Conservation (phyloP, 805 yeast species). For the Wickerhamia fluorescens region DNA sequence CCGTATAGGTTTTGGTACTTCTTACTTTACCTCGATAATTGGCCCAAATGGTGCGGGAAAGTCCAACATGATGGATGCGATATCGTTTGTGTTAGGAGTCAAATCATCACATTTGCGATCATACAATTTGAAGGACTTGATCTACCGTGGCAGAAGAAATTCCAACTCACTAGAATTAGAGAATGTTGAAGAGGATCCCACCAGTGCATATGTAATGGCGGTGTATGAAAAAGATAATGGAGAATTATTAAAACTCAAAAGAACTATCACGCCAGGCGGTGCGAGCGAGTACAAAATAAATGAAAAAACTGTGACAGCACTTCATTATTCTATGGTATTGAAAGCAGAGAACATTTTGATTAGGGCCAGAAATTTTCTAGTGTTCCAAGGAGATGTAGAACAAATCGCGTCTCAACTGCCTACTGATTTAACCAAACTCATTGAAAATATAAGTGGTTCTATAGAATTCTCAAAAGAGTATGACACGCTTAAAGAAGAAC, state of each 20-base stretch:
- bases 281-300: conserved; percentile 63
- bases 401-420: conserved; percentile 86
- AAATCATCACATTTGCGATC: conserved; percentile 72
- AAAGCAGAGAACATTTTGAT: conserved; percentile 76
- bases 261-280: conserved; percentile 55
- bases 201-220: conserved; percentile 69
- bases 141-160: conserved; percentile 59
- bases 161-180: conserved; percentile 13
- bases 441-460: conserved; percentile 85
- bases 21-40: conserved; percentile 80
- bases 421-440: conserved; percentile 57
- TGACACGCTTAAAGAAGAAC: conserved; percentile 54
- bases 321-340: conserved; percentile 58
- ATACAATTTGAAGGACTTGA: conserved; percentile 60
- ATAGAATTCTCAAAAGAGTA: conserved; percentile 59
- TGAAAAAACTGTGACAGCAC: conserved; percentile 50
- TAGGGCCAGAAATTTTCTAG: conserved; percentile 85
- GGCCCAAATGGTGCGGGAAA: conserved; percentile 99
- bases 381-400: conserved; percentile 96
- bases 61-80: conserved; percentile 96
- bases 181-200: conserved; percentile 29
- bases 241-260: conserved; percentile 50
- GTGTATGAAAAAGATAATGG: conserved; percentile 62
- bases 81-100: conserved; percentile 89
- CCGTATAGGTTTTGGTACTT: conserved; percentile 73